Conservation (phyloP, 306 rosid genomes). For the Malus orientalis region DNA sequence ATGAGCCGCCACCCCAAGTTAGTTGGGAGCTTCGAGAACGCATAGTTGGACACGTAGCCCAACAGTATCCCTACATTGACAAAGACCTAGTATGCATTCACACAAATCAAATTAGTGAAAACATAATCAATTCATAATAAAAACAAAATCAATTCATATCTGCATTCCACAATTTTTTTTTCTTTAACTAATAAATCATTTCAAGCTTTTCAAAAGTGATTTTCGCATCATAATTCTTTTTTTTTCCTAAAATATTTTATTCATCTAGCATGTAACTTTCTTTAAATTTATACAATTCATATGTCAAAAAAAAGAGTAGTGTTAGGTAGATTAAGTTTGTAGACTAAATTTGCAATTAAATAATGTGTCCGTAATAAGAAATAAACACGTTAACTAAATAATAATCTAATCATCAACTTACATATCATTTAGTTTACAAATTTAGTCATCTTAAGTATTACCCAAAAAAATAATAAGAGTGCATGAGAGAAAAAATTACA, state of each 20-base stretch:
- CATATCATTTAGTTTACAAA: no score
- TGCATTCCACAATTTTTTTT: not conserved
- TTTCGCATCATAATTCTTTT: no score
- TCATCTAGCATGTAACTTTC: not conserved
- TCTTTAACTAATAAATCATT: not conserved
- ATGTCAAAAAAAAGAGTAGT: not conserved
- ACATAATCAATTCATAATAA: not conserved
- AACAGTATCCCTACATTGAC: slow-evolving; percentile 45
- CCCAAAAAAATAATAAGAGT: no score
- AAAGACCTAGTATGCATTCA: slow-evolving; percentile 31
- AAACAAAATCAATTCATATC: not conserved
- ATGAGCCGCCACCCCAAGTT: slow-evolving; percentile 49
- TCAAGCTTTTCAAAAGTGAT: not conserved
- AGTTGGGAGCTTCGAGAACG: slow-evolving; percentile 35
- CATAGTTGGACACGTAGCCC: slow-evolving; percentile 48
- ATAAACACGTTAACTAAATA: no score
- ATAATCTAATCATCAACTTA: no score
- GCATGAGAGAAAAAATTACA: no score
- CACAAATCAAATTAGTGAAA: not conserved
- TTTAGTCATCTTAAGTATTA: no score
- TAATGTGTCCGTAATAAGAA: no score
- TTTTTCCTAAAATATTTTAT: no score
- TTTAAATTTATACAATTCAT: no score
- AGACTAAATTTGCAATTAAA: no score
- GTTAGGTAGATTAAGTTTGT: no score